Conservation (phyloP, 768 basidiomycete species). For the Naganishia onofrii region DNA sequence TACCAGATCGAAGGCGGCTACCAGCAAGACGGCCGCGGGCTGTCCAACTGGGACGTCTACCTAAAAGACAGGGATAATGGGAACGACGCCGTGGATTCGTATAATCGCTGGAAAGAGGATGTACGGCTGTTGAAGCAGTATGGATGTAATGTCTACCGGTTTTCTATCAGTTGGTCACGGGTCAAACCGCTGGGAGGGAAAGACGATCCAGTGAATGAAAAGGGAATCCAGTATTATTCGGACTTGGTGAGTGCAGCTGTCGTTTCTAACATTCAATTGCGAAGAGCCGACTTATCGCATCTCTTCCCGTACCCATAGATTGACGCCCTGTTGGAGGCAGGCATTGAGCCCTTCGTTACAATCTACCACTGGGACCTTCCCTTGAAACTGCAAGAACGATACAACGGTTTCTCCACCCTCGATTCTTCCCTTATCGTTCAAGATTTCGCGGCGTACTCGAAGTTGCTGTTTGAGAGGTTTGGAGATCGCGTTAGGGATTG, state of each 20-base stretch:
- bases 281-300: neutral
- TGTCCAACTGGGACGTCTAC: conserved; percentile 15
- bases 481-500: conserved; percentile 46
- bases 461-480: conserved; percentile 39
- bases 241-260: conserved; percentile 30
- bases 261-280: no score
- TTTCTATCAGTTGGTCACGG: conserved; percentile 72
- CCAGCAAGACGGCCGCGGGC: conserved; percentile 15
- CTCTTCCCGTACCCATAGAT: conserved; percentile 40
- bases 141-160: conserved; percentile 70
- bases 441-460: conserved; percentile 38
- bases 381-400: conserved; percentile 35
- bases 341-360: conserved; percentile 41
- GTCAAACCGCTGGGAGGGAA: conserved; percentile 71
- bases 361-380: conserved; percentile 47
- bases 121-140: conserved; percentile 60
- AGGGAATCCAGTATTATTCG: conserved; percentile 39
- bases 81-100: conserved; percentile 24
- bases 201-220: conserved; percentile 68
- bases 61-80: conserved; percentile 22
- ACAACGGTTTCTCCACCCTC: conserved; percentile 32
- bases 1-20: conserved; percentile 66
- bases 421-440: conserved; percentile 29
- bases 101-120: conserved; percentile 30
- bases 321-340: conserved; percentile 38